Base-by-base conservation (phyloP, 2,329 filamentous ascomycete genomes). In the Colletotrichum simmondsii region DNA sequence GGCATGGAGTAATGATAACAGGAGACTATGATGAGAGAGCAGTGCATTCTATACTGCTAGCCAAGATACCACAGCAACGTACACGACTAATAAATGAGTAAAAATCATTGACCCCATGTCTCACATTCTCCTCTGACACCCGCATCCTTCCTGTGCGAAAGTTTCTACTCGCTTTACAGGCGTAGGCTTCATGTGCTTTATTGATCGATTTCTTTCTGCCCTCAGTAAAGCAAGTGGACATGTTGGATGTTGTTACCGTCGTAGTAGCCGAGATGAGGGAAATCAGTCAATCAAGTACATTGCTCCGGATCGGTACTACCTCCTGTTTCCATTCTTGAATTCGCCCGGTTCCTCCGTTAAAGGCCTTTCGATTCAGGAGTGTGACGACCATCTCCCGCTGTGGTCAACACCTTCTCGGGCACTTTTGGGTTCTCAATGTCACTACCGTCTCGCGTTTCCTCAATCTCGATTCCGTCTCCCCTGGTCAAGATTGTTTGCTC, bases 41-140 rank as follows among this genome's bases (percentile, higher is more conserved):
- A 4, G 30, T 8, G 10, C 32, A 28, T 32, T 14, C n/a, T 57
- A 35, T 52, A 54, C 57, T 65, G 65, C 66, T 46, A 57, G 42
- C 26, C 46, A 32, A 64, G 59, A 72, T 72, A 69, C 70, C 59
- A 72, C 65, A 54, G 11, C 32, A 52, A 65, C 26, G 28, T 56
- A 65, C 59, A 69, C 54, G 70, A 69, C 24, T 72, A 69, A 72
- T 64, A 64, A 69, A 69, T 37, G 46, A 59, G 58, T 69, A 35
- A 66, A 59, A 19, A 16, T 22, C 11, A 49, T 49, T 22, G 19
- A 49, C 42, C 42, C 42, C 42, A 49, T n/a, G 42, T 49, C 19
- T 49, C 42, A 49, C 19, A n/a, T 19, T 5, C 42, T 49, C 19
- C 16, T 49, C 8, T 11, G 42, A 49, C 19, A 11, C 42, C 19